phyloP scores from a whole-genome alignment of 495 filamentous ascomycete species.

The Talaromyces adpressus region DNA sequence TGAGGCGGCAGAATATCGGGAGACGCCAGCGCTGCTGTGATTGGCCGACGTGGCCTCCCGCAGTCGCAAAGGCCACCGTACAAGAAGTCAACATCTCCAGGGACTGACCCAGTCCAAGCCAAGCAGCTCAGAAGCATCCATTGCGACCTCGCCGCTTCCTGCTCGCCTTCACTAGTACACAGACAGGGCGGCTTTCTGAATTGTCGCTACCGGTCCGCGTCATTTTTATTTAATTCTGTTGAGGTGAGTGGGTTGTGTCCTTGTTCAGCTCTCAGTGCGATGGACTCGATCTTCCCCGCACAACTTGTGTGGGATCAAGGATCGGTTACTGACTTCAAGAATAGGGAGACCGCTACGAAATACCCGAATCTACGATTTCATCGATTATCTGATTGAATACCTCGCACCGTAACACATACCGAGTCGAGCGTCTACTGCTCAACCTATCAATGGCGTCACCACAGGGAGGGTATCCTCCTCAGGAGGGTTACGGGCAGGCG shows the following conservation, averaged over 20 bases:
- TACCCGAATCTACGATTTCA: background rate
- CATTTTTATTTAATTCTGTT: background rate
- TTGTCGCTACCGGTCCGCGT: background rate
- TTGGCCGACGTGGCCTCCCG: background rate
- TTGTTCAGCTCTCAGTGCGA: background rate
- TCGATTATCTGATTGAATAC: background rate
- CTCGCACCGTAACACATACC: background rate
- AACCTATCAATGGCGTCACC: conserved; percentile 43
- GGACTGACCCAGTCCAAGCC: background rate
- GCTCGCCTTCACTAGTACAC: background rate
- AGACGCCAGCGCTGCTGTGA: background rate
- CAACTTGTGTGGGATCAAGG: conserved; percentile 3
- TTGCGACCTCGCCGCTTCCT: background rate
- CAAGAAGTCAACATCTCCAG: conserved; percentile 2
- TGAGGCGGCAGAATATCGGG: conserved; percentile 3
- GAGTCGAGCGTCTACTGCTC: background rate
- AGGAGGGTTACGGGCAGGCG: conserved; percentile 43
- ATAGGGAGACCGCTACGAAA: background rate
- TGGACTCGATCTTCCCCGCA: conserved; percentile 1
- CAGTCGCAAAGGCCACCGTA: conserved; percentile 10
- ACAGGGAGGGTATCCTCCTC: conserved; percentile 58
- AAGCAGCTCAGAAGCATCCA: conserved; percentile 2
- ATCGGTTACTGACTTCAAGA: background rate
- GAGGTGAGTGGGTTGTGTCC: background rate
- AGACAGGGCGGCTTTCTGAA: conserved; percentile 1